Percentiles rank a stretch among this genome's conserved stretches.
Conservation (phyloP, 805 yeast species). For the Starmerella stigmatis region DNA sequence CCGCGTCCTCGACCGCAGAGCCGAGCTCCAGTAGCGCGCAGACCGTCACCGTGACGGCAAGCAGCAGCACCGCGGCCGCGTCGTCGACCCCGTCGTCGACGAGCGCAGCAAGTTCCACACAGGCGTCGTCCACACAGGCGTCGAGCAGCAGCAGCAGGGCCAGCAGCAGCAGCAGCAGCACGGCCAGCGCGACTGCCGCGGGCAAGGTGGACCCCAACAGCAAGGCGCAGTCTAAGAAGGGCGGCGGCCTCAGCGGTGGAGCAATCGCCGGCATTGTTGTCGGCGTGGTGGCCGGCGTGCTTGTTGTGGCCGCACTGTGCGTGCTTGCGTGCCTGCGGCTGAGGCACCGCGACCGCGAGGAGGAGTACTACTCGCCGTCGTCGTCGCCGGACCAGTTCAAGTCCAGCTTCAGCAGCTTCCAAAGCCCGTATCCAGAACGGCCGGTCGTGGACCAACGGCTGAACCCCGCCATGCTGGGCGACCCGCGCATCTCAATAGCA, state of each 20-base stretch:
- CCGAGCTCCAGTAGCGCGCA: not conserved
- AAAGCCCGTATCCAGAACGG: slow-evolving; percentile 17
- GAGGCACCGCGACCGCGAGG: slow-evolving; percentile 38
- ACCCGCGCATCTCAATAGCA: slow-evolving; percentile 69
- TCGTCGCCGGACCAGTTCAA: slow-evolving; percentile 27
- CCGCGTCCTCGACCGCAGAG: not conserved
- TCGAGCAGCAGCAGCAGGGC: not conserved
- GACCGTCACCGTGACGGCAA: slow-evolving; percentile 4
- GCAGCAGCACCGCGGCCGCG: not conserved
- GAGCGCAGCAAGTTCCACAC: not conserved
- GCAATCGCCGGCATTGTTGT: slow-evolving; percentile 55
- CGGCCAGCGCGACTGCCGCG: not conserved
- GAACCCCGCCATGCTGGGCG: slow-evolving; percentile 68
- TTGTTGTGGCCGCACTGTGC: slow-evolving; percentile 32
- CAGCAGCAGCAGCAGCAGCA: not conserved
- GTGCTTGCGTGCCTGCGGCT: slow-evolving; percentile 37
- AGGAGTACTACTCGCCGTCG: slow-evolving; percentile 29
- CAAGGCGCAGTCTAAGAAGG: slow-evolving; percentile 16
- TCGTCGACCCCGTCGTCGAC: not conserved
- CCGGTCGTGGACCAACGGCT: slow-evolving; percentile 51
- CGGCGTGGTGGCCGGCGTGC: slow-evolving; percentile 42
- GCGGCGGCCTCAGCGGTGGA: slow-evolving; percentile 33
- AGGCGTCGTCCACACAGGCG: slow-evolving; percentile 24
- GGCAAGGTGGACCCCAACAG: not conserved
- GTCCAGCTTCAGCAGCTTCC: slow-evolving; percentile 22